phyloP scores from a whole-genome alignment of 345 rosid species.

The Anastatica hierochuntica region DNA sequence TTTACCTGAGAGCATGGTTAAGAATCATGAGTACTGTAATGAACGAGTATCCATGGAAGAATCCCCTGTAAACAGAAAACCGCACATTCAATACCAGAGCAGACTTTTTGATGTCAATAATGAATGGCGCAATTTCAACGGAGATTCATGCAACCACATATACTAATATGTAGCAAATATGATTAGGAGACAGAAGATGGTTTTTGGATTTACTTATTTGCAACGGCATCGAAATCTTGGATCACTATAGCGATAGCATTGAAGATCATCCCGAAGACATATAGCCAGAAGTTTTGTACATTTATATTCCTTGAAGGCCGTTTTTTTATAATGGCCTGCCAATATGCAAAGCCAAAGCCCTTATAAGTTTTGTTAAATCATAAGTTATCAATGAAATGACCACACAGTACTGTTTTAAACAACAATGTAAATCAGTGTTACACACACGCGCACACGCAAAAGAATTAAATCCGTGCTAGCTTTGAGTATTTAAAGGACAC shows the following conservation, averaged over 20 bases:
- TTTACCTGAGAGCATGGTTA: slow-evolving; percentile 91
- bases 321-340: slow-evolving; percentile 89
- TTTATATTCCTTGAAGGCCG: slow-evolving; percentile 90
- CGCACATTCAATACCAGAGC: neutral
- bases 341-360: slow-evolving; percentile 18
- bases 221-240: slow-evolving; percentile 90
- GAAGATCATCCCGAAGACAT: slow-evolving; percentile 90
- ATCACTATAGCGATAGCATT: slow-evolving; percentile 80
- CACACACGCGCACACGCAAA: neutral
- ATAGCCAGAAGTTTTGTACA: slow-evolving; percentile 94
- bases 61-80: slow-evolving; percentile 53
- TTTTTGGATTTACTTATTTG: slow-evolving; percentile 52
- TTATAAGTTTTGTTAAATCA: neutral
- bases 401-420: neutral
- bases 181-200: neutral
- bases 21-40: slow-evolving; percentile 84
- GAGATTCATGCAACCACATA: neutral
- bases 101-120: too few species aligned
- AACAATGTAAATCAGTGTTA: neutral
- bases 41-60: slow-evolving; percentile 89
- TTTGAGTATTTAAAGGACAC: neutral
- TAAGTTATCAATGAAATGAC: neutral
- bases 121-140: neutral
- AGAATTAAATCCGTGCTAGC: neutral
- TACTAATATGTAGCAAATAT: neutral